Base-by-base conservation (phyloP, 2,329 filamentous ascomycete genomes). In the Pyricularia pennisetigena region DNA sequence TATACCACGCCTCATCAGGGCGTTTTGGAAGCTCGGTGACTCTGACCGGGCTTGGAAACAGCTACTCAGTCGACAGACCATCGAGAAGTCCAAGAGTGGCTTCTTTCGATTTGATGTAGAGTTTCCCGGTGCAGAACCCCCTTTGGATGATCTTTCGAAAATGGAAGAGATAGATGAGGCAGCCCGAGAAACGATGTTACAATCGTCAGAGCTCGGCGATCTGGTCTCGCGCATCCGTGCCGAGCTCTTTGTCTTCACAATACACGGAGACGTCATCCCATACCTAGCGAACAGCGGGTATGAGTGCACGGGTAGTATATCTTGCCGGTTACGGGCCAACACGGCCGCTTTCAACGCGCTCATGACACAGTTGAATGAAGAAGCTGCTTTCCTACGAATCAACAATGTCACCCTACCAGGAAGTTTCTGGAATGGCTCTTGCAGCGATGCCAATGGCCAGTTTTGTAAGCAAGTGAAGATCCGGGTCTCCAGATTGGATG, bases 101-200 rank as follows among this genome's bases (percentile, higher is more conserved):
- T 61, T 61, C 26, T 61, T 61, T 61, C 23, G 57, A 23, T 61
- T 61, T 26, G 57, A 61, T 23, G 57, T 61, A 7, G 16, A 61
- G 57, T 26, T 61, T 61, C 57, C 57, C 26, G 57, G 57, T 26
- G 57, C 57, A 26, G 57, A 61, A 61, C 57, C 57, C 57, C n/a
- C 9, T 61, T 61, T 61, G 8, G 57, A 61, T 61, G 23, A 61
- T 61, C 57, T 61, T 61, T 61, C 57, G 57, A 61, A 61, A 61
- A 61, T 61, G 57, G 57, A 61, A 61, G 57, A 61, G 16, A 14
- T 61, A 61, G 57, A 61, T 3, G 5, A 12, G 57, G 57, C 57
- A 61, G 57, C 57, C 57, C 57, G 16, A 61, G 57, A 61, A 61
- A 61, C 57, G 57, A 61, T 61, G 57, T 61, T 61, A 61, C 57